Base-by-base conservation (phyloP, 129 eudicot genomes). In the Dittrichia graveolens region DNA sequence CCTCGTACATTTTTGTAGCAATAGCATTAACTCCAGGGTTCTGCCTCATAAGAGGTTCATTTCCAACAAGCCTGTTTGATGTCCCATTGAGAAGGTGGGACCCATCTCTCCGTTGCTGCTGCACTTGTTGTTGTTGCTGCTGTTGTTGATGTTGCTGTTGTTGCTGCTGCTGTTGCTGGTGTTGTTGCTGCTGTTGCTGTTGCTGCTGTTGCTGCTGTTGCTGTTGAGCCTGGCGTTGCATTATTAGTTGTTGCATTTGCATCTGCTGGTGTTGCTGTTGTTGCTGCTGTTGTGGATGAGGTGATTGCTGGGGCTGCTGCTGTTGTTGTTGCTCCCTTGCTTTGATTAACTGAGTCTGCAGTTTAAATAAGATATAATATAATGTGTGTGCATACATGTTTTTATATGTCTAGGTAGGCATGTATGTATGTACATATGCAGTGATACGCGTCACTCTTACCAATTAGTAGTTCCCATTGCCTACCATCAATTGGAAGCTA, bases 1-100 rank as follows among this genome's bases (percentile, higher is more conserved):
- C 99, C 80, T 90, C 97, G 2, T 95, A 95, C 89, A 95, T 90
- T 81, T 95, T 90, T 38, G 99, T 81, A 55, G 97, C 99, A 81
- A 91, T 68, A 7, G 91, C 94, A 76, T 83, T 95, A 44, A 89
- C 99, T 41, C 96, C 95, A 3, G 99, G 80, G 69, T 88, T 95
- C 65, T 88, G 96, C 65, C 97, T 80, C 87, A 88, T 75, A 46
- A 83, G 87, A 60, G 99, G 82, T 18, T 95, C 99, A 35, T 73
- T 93, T 64, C 99, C 99, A 58, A 72, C 85, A 80, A 81, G 84
- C 47, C 97, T 91, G 70, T 88, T 95, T 18, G 95, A 72, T 7
- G 88, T 39, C 6, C 99, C 99, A 46, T 88, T 91, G 6, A 88
- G 77, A 31, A 86, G 85, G 84, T 88, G 99, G 71, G 85, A 38